Base-by-base conservation (phyloP, 768 basidiomycete species). In the Xerocomellus intermedius region DNA sequence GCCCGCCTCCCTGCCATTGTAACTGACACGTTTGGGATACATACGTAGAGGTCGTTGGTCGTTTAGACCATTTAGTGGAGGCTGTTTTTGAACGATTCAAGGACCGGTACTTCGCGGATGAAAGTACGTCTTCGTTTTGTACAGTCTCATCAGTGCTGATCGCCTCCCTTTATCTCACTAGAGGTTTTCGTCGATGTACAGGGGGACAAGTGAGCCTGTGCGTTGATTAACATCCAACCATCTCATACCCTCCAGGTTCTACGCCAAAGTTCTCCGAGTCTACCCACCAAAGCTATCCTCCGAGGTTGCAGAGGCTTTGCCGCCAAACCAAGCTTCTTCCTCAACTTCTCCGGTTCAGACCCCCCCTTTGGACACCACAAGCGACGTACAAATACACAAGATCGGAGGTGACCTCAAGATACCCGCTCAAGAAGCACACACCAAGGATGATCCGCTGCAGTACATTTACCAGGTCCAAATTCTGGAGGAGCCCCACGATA, bases 81-180 rank as follows among this genome's bases (percentile, higher is more conserved):
- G 87, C 89, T 47, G 91, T 98, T 37, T 97, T 85, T 65, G 95
- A 98, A 59, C 88, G 97, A 50, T 98, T 94, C 81, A 94, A 94
- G 65, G 91, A 98, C 75, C 83, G 97, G 30, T 99, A 94, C 73
- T 98, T 94, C 73, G 76, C 82, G 41, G 86, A 85, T 62, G 97
- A 99, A 74, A 87, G 94, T 95, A 65, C 56, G 94, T 83, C 54
- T 42, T 50, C 52, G 52, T 41, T 51, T 53, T 42, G 33, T 42
- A 35, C 8, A 24, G 35, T 58, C 30, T 48, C 38, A 46, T 59
- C 52, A 35, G 30, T 48, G 50, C 62, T 63, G 42, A 70, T 58
- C 48, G 16, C 42, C 42, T 50, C 54, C 53, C 54, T 47, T 63
- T 30, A 46, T 50, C 30, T 50, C 50, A 59, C n/a, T 66, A 95